These are phyloP conservation scores for Penicillium cosmopolitanum DNA, from an alignment of 495 filamentous ascomycete species.

Conservation along the genomic window DNA sequence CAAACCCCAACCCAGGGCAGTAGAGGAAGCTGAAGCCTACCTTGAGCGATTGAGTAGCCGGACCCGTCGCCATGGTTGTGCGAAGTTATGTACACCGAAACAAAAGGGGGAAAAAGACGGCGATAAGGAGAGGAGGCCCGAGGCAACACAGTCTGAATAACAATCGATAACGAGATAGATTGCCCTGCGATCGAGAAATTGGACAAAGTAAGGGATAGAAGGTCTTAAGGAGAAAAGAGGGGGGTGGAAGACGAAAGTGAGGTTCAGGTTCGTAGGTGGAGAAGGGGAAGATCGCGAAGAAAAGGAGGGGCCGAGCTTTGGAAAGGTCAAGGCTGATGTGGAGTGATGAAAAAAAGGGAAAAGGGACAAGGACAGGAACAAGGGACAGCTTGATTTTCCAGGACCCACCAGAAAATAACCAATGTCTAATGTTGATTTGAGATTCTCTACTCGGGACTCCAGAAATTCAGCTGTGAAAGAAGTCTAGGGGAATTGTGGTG, in stretches of 20 bases:
- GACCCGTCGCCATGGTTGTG: conserved; percentile 63
- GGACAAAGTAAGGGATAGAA: not conserved
- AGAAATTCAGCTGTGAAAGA: too few species aligned
- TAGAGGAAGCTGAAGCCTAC: conserved; percentile 41
- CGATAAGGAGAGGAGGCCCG: conserved; percentile 16
- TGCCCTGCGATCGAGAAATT: not conserved
- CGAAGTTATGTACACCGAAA: conserved; percentile 27
- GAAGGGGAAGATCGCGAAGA: conserved; percentile 23
- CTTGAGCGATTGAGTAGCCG: conserved; percentile 76
- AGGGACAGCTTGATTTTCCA: not conserved
- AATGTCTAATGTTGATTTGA: too few species aligned
- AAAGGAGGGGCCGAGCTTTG: conserved; percentile 19
- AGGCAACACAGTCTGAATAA: conserved; percentile 3
- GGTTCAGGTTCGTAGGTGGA: conserved; percentile 12
- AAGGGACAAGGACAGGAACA: not conserved
- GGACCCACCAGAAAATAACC: not conserved
- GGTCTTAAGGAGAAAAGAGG: conserved; percentile 14
- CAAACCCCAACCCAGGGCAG: not conserved
- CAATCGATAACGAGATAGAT: not conserved
- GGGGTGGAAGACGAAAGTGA: conserved; percentile 5
- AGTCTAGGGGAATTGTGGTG: too few species aligned
- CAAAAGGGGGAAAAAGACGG: conserved; percentile 17
- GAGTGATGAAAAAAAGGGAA: not conserved
- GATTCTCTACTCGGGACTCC: too few species aligned
- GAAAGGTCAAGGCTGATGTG: not conserved